Evolutionary conservation across 2,329 filamentous ascomycete species (phyloP).

Genomic region (Cytospora leucostoma): DNA sequence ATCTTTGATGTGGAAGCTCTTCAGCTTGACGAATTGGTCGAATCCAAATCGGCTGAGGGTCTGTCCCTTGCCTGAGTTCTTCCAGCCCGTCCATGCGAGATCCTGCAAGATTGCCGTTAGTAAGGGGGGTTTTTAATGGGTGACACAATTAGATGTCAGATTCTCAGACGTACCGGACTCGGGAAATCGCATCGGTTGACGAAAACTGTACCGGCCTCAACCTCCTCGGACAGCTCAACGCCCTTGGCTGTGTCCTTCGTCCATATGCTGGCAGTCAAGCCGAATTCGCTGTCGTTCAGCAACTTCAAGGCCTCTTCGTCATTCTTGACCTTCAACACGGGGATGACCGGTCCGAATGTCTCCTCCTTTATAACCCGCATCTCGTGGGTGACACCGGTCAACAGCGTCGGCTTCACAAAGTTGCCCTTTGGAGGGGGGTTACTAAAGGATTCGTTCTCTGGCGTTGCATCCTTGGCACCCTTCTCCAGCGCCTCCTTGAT

Average conservation of each 20-base stretch:
- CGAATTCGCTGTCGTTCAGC: slow-evolving; percentile 96
- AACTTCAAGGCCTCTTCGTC: slow-evolving; percentile 79
- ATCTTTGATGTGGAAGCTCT: slow-evolving; percentile 93
- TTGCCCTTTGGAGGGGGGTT: slow-evolving; percentile 77
- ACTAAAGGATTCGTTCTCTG: slow-evolving; percentile 75
- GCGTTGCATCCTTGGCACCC: slow-evolving; percentile 82
- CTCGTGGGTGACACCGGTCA: slow-evolving; percentile 75
- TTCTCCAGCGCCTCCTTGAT: slow-evolving; percentile 80
- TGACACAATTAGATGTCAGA: slow-evolving; percentile 17
- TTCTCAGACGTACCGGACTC: slow-evolving; percentile 67
- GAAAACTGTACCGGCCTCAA: slow-evolving; percentile 94
- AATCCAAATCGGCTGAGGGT: slow-evolving; percentile 90
- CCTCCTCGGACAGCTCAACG: slow-evolving; percentile 72
- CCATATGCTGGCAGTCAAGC: slow-evolving; percentile 96
- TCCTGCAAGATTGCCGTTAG: slow-evolving; percentile 56
- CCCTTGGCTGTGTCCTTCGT: slow-evolving; percentile 80
- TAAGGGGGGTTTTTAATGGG: slow-evolving; percentile 21
- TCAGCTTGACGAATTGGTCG: slow-evolving; percentile 93
- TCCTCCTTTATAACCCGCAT: slow-evolving; percentile 93
- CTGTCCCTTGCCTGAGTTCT: slow-evolving; percentile 90
- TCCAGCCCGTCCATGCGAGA: slow-evolving; percentile 96
- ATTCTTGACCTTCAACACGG: slow-evolving; percentile 79
- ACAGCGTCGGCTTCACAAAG: slow-evolving; percentile 82
- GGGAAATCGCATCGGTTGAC: slow-evolving; percentile 94
- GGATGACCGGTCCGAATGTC: slow-evolving; percentile 91